phyloP scores from a whole-genome alignment of 2,329 filamentous ascomycete species.

The Ilyonectria destructans region DNA sequence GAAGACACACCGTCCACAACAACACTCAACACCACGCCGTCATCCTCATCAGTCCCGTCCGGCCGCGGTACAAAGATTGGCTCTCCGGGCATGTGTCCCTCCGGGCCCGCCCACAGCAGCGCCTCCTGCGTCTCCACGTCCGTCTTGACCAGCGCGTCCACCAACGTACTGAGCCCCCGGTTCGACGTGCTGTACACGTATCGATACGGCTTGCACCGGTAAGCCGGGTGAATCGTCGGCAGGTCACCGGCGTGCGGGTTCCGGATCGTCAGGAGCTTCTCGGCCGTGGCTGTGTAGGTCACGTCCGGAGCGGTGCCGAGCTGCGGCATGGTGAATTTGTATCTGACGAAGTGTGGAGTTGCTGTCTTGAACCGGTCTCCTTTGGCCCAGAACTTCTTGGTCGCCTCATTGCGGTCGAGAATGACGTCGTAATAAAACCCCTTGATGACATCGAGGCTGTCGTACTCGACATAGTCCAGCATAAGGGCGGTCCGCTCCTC shows the following conservation, averaged over 20 bases:
- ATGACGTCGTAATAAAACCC: conserved; percentile 81
- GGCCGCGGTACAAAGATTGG: conserved; percentile 75
- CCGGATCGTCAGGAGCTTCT: conserved; percentile 63
- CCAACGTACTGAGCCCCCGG: conserved; percentile 72
- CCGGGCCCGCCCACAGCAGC: conserved; percentile 70
- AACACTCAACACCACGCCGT: conserved; percentile 74
- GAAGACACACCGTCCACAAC: conserved; percentile 74
- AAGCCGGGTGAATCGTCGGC: conserved; percentile 76
- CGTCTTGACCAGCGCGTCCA: conserved; percentile 78
- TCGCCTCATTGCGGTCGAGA: conserved; percentile 66
- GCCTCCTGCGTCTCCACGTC: conserved; percentile 70
- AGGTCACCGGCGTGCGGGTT: conserved; percentile 74
- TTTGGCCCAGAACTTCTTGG: conserved; percentile 61
- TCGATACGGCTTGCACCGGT: conserved; percentile 67
- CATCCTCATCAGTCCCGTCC: conserved; percentile 69
- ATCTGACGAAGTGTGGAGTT: conserved; percentile 60
- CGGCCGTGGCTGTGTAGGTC: conserved; percentile 40
- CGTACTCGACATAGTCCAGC: conserved; percentile 77
- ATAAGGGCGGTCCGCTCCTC: conserved; percentile 65
- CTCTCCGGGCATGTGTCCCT: conserved; percentile 78
- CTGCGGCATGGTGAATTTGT: conserved; percentile 59
- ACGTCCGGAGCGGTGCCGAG: conserved; percentile 23
- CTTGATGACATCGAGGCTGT: conserved; percentile 76
- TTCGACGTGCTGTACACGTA: conserved; percentile 74
- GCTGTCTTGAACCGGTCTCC: conserved; percentile 56